phyloP scores from a whole-genome alignment of 257 asterid species.

The Lycium ferocissimum region DNA sequence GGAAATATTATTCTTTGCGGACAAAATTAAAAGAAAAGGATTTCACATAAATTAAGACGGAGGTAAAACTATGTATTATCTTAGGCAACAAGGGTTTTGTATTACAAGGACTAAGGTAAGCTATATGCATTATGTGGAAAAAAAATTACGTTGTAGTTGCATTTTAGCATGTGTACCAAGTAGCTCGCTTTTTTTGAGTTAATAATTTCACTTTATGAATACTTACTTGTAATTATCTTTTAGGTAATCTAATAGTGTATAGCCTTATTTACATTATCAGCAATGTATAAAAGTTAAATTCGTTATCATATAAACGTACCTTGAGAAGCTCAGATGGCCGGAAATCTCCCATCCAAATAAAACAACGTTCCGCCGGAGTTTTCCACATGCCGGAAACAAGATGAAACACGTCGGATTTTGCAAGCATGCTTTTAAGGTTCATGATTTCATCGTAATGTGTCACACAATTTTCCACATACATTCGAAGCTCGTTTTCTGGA shows the following conservation, averaged over 20 bases:
- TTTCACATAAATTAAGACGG: too few relatives aligned
- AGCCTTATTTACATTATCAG: background rate
- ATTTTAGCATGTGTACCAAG: too few relatives aligned
- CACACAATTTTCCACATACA: conserved; percentile 61
- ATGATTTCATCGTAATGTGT: conserved; percentile 69
- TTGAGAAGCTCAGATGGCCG: conserved; percentile 86
- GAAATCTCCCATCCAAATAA: conserved; percentile 92
- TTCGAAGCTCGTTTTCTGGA: conserved; percentile 73
- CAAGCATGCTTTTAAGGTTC: conserved; percentile 62
- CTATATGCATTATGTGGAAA: background rate
- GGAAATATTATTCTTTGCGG: too few relatives aligned
- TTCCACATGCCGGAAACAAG: conserved; percentile 86
- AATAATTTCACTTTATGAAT: background rate
- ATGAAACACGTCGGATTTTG: conserved; percentile 72
- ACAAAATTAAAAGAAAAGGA: too few relatives aligned
- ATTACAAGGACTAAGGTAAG: background rate
- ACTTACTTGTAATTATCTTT: background rate
- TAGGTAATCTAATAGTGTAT: background rate
- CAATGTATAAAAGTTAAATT: background rate
- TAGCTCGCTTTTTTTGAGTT: too few relatives aligned
- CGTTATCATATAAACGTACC: conserved; percentile 39
- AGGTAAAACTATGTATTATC: background rate
- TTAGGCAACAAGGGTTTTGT: background rate
- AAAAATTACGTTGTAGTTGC: too few relatives aligned
- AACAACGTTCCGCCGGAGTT: conserved; percentile 90